Evolutionary conservation across 2,329 filamentous ascomycete genomes (phyloP), one percentile per base, ranked within the genome.

Genomic region (Penicillium glabrum): DNA sequence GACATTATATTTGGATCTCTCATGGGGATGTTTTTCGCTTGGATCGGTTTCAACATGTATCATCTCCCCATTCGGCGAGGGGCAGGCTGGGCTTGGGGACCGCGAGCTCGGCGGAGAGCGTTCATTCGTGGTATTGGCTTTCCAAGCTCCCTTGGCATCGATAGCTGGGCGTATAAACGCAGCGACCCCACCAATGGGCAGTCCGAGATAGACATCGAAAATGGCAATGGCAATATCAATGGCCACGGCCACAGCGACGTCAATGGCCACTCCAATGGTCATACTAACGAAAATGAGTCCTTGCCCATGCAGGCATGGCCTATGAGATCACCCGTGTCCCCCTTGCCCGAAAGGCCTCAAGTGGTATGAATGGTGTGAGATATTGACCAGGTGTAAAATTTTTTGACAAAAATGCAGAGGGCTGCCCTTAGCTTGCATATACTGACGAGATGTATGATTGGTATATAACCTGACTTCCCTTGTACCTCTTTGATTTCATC

Each of bases 61-160:
- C 91, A 97, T 70, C 77, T 95, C 10, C 91, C 92, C 0, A 86
- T 96, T 60, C 80, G 79, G 21, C 82, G 83, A n/a, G 91, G 91
- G 7, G 89, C 88, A 1, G 93, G 93, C 14, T 96, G 92, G 91
- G 86, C 90, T 0, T 96, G 92, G 93, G 91, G 89, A 3, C 87
- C 91, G 0, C 82, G 93, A 50, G 89, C 84, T 67, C 79, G 80
- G 44, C 82, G 87, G 53, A 82, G 90, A 59, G 90, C 91, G 0
- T 96, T 93, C 47, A 67, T 71, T 55, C 69, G 68, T 5, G 68
- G 67, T 0, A 55, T 75, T 23, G 73, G 72, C 3, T 62, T 68
- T 33, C 69, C 72, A 3, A 70, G 69, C 54, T 67, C 72, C 26
- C 58, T 71, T 14, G 66, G 65, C 2, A 66, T 56, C 1, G 69